These are phyloP conservation scores for Cyclotella choctawhatcheeana DNA, from an alignment of 108 stramenopile species.

Conservation along the genomic window DNA sequence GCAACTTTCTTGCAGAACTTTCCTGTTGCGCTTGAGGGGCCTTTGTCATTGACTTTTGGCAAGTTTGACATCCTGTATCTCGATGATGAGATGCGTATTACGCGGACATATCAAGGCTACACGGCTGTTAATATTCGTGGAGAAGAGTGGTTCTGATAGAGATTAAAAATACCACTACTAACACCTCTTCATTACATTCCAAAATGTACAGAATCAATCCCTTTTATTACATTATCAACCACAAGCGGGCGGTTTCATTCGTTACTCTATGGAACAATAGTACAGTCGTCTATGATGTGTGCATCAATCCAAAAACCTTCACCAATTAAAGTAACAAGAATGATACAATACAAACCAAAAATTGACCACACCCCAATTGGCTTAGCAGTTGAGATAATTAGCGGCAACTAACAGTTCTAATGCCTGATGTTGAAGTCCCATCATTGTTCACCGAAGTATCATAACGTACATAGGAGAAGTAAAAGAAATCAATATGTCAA, in stretches of 20 bases:
- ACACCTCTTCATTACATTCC: neutral
- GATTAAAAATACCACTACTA: neutral
- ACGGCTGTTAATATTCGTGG: conserved; percentile 64
- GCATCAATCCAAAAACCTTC: no score
- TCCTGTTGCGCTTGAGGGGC: conserved; percentile 69
- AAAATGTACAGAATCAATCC: neutral
- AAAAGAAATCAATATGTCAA: no score
- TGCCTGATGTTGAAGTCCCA: conserved; percentile 59
- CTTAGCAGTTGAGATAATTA: conserved; percentile 84
- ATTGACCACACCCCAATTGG: no score
- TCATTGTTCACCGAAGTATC: neutral
- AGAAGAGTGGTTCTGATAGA: conserved; percentile 54
- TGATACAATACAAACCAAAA: no score
- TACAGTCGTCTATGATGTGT: no score
- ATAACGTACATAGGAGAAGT: neutral
- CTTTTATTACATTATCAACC: no score
- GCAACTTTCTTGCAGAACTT: conserved; percentile 52
- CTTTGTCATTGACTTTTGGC: conserved; percentile 73
- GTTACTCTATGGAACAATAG: no score
- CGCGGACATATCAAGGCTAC: conserved; percentile 68
- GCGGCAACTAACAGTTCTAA: conserved; percentile 87
- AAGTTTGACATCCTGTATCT: conserved; percentile 75
- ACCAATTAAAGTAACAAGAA: no score
- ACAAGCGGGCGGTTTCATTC: no score
- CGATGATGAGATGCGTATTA: conserved; percentile 70